These are phyloP conservation scores for Diaporthe sp. DNA, from an alignment of 2,329 filamentous ascomycete species.

Conservation along the genomic window DNA sequence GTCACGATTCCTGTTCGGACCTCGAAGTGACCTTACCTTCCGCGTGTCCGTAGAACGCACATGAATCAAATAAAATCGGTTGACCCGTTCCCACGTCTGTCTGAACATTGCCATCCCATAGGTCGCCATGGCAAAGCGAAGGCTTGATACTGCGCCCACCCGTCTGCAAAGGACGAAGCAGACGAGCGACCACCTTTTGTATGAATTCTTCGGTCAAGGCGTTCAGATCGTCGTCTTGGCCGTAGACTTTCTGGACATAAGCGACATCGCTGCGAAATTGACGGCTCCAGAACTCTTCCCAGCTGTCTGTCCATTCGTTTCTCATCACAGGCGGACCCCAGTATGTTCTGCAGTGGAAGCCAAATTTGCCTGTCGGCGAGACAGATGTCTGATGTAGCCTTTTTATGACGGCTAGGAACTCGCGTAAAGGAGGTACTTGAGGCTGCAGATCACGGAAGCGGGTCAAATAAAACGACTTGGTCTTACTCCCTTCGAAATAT, in stretches of 20 bases:
- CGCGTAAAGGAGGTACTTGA: not conserved
- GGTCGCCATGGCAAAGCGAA: slow-evolving; percentile 59
- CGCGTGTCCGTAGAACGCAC: slow-evolving; percentile 58
- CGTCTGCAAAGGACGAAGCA: slow-evolving; percentile 59
- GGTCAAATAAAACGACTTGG: slow-evolving; percentile 22
- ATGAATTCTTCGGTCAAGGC: slow-evolving; percentile 50
- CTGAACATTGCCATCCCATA: slow-evolving; percentile 58
- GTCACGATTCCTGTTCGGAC: not conserved
- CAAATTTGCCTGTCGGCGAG: slow-evolving; percentile 46
- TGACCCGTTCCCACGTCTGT: slow-evolving; percentile 49
- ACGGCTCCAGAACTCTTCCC: slow-evolving; percentile 55
- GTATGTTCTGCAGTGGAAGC: slow-evolving; percentile 53
- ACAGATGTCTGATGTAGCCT: slow-evolving; percentile 6
- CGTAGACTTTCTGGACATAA: slow-evolving; percentile 45
- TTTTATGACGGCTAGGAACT: slow-evolving; percentile 3
- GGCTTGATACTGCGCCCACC: slow-evolving; percentile 58
- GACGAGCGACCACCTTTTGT: slow-evolving; percentile 59
- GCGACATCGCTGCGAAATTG: slow-evolving; percentile 49
- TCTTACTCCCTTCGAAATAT: not conserved
- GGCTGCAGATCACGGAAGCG: not conserved
- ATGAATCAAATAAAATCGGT: slow-evolving; percentile 57
- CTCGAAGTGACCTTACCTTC: slow-evolving; percentile 50
- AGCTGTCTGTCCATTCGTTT: slow-evolving; percentile 53
- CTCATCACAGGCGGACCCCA: slow-evolving; percentile 50
- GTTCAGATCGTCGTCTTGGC: slow-evolving; percentile 49